phyloP scores from a whole-genome alignment of 2,329 filamentous ascomycete species.

The Aureobasidium sp. region DNA sequence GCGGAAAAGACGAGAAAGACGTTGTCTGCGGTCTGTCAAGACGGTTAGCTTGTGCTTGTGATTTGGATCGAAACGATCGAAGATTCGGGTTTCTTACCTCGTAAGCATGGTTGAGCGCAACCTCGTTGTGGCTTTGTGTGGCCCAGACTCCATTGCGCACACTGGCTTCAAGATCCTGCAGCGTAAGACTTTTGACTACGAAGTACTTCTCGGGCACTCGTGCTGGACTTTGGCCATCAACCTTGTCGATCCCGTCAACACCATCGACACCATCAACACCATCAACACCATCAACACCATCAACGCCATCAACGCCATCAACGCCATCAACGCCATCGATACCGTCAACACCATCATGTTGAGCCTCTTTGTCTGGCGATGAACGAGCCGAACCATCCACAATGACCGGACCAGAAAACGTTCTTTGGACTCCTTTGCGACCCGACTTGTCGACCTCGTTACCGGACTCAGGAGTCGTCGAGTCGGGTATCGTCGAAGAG shows the following conservation, averaged over 20 bases:
- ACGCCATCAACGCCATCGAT: neutral
- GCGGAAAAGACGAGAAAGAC: conserved; percentile 93
- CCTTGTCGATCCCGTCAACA: neutral
- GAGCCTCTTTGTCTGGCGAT: neutral
- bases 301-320: neutral
- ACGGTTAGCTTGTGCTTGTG: neutral
- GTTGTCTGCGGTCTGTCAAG: conserved; percentile 61
- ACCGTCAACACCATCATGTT: neutral
- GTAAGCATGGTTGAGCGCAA: conserved; percentile 73
- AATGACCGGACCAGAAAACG: neutral
- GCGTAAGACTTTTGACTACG: conserved; percentile 84
- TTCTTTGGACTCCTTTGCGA: neutral
- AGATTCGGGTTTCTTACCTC: conserved; percentile 46
- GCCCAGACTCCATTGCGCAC: conserved; percentile 87
- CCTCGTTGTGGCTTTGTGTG: conserved; percentile 89
- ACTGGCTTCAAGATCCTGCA: conserved; percentile 84
- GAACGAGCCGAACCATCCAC: neutral
- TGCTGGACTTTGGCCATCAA: neutral
- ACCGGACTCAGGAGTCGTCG: neutral
- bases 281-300: neutral
- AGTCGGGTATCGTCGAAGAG: neutral
- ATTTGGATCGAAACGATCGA: neutral
- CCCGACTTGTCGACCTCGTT: neutral
- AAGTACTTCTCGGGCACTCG: conserved; percentile 71
- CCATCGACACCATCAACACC: neutral